Conservation (phyloP, 2,329 filamentous ascomycete species). For the Rhinocladiella similis region DNA sequence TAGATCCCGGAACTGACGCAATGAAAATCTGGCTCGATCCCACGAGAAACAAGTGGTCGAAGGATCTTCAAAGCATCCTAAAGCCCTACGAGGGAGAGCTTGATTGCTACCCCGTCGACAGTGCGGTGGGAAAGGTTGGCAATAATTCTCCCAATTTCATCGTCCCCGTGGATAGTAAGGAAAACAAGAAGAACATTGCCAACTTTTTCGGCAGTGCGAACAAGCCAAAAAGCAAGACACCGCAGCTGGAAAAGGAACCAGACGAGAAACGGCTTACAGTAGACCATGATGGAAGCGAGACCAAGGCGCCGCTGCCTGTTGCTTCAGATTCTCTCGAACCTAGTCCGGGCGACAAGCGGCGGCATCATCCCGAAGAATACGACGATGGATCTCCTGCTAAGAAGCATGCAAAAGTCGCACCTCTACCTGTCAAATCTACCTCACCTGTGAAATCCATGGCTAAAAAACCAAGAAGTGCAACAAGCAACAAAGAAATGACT, state of each 20-base stretch:
- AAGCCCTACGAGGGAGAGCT: conserved; percentile 76
- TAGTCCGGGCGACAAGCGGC: conserved; percentile 33
- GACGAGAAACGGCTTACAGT: conserved; percentile 46
- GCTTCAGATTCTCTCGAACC: conserved; percentile 31
- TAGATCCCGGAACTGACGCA: conserved; percentile 72
- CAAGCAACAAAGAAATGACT: conserved; percentile 51
- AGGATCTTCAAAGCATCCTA: conserved; percentile 75
- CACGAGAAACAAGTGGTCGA: conserved; percentile 67
- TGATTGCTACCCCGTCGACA: conserved; percentile 80
- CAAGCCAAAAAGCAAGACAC: conserved; percentile 30
- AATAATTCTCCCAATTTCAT: conserved; percentile 85
- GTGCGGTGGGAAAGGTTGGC: conserved; percentile 91
- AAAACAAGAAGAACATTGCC: conserved; percentile 90
- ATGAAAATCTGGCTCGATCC: conserved; percentile 80
- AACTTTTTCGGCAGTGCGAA: conserved; percentile 74
- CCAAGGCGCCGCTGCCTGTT: conserved; percentile 53
- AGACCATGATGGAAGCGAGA: conserved; percentile 48
- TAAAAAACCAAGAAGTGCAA: conserved; percentile 57
- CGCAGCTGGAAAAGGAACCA: conserved; percentile 28
- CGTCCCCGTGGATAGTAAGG: conserved; percentile 76
- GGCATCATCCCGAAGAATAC: conserved; percentile 15
- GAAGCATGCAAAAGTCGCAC: conserved; percentile 20
- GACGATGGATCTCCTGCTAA: conserved; percentile 15
- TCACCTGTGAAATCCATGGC: conserved; percentile 42
- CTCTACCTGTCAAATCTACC: conserved; percentile 29